These are phyloP conservation scores for Kockiozyma suomiensis DNA, from an alignment of 805 yeast genomes.

Conservation along the genomic window DNA sequence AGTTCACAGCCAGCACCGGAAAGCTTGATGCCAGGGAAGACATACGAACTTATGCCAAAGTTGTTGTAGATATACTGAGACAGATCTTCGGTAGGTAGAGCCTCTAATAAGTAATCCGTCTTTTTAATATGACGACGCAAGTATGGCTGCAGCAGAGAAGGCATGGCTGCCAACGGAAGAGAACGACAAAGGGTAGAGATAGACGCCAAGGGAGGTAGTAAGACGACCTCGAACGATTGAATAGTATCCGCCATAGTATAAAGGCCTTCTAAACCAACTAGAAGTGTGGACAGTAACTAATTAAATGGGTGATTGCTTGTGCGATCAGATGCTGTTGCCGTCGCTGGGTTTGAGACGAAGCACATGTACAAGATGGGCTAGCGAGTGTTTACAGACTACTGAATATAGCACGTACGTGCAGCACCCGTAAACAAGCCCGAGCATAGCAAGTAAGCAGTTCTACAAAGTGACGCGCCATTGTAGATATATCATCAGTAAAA, in stretches of 20 bases:
- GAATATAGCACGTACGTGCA: too few species aligned
- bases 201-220: conserved; percentile 26
- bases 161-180: conserved; percentile 16
- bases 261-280: too few species aligned
- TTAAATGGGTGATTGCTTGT: too few species aligned
- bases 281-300: too few species aligned
- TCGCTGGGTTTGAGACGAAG: neutral
- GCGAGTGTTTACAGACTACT: too few species aligned
- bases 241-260: too few species aligned
- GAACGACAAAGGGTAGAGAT: conserved; percentile 20
- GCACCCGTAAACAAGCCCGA: too few species aligned
- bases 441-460: too few species aligned
- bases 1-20: conserved; percentile 1
- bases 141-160: conserved; percentile 22
- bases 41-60: conserved; percentile 19
- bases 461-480: too few species aligned
- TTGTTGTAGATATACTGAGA: conserved; percentile 1
- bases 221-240: conserved; percentile 12
- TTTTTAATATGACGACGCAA: conserved; percentile 14
- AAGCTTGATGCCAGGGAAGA: conserved; percentile 28
- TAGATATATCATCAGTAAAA: too few species aligned
- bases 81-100: conserved; percentile 2
- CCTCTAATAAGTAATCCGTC: neutral
- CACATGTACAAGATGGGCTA: neutral
- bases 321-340: neutral